These are phyloP conservation scores for Aspergillus novoparasiticus DNA, from an alignment of 2,329 filamentous ascomycete species.

Conservation along the genomic window DNA sequence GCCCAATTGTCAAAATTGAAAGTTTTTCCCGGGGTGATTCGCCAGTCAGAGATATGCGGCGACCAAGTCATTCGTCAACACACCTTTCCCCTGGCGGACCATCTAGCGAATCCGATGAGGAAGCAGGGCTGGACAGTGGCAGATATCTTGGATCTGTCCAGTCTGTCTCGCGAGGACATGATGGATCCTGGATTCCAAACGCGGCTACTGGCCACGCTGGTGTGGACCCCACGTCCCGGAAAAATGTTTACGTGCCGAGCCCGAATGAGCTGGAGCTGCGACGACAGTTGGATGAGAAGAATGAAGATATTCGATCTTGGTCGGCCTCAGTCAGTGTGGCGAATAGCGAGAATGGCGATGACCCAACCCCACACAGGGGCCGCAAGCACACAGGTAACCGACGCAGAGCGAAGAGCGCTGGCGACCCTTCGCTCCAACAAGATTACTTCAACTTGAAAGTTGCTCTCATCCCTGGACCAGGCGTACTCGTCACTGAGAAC, in stretches of 20 bases:
- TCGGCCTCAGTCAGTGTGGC: slow-evolving; percentile 53
- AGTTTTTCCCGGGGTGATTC: slow-evolving; percentile 48
- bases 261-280: slow-evolving; percentile 54
- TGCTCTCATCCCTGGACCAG: slow-evolving; percentile 54
- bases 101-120: slow-evolving; percentile 31
- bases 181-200: slow-evolving; percentile 51
- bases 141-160: slow-evolving; percentile 19
- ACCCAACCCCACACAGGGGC: slow-evolving; percentile 23
- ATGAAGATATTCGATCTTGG: slow-evolving; percentile 58
- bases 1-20: slow-evolving; percentile 50
- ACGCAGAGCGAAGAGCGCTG: slow-evolving; percentile 51
- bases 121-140: slow-evolving; percentile 26
- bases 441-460: slow-evolving; percentile 38
- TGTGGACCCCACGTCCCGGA: slow-evolving; percentile 50
- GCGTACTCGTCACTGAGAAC: slow-evolving; percentile 49
- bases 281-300: slow-evolving; percentile 53
- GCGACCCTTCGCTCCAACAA: slow-evolving; percentile 35
- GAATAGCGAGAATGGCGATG: slow-evolving; percentile 43
- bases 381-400: slow-evolving; percentile 31
- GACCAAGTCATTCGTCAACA: slow-evolving; percentile 35
- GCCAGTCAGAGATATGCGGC: slow-evolving; percentile 36
- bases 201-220: slow-evolving; percentile 46
- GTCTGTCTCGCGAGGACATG: slow-evolving; percentile 39
- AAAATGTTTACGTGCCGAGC: slow-evolving; percentile 48
- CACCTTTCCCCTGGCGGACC: slow-evolving; percentile 40